Evolutionary conservation across 1,139 yeast species (phyloP).

Genomic region (Zygosaccharomyces pseudobailii): DNA sequence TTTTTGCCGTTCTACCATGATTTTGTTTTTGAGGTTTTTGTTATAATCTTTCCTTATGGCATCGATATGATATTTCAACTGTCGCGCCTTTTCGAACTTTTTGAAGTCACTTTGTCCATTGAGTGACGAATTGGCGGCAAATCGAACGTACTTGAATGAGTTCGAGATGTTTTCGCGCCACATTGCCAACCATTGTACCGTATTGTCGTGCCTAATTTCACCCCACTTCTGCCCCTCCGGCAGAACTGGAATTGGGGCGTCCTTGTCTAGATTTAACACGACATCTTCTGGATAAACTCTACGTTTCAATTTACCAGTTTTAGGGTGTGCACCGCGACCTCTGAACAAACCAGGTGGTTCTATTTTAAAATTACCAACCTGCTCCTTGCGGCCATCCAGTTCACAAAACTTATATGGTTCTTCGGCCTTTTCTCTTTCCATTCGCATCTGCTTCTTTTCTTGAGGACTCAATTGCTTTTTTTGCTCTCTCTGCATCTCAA

Average conservation of each 20-base stretch:
- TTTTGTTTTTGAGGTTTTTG: constrained; percentile 60
- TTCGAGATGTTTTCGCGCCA: constrained; percentile 93
- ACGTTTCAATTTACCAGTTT: constrained; percentile 80
- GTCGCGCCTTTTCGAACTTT: constrained; percentile 90
- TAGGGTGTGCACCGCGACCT: constrained; percentile 97
- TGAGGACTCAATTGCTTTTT: constrained; percentile 62
- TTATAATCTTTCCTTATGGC: constrained; percentile 72
- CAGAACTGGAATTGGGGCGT: constrained; percentile 69
- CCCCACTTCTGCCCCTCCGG: constrained; percentile 92
- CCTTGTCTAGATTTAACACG: constrained; percentile 73
- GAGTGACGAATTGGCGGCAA: constrained; percentile 86
- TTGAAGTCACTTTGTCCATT: constrained; percentile 89
- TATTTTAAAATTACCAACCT: constrained; percentile 86
- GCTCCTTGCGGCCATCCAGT: constrained; percentile 84
- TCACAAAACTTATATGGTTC: constrained; percentile 78
- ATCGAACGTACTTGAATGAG: constrained; percentile 77
- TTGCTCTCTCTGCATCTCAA: constrained; percentile 64
- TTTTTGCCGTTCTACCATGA: constrained; percentile 85
- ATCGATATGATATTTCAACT: constrained; percentile 68
- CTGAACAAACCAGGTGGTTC: constrained; percentile 96
- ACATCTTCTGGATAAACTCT: constrained; percentile 88
- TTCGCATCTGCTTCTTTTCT: constrained; percentile 68
- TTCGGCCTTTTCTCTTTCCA: constrained; percentile 68
- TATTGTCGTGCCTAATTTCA: constrained; percentile 79
- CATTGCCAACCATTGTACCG: constrained; percentile 94